These are phyloP conservation scores for Grosmannia clavigera DNA, from an alignment of 2,329 filamentous ascomycete species.

Conservation along the genomic window DNA sequence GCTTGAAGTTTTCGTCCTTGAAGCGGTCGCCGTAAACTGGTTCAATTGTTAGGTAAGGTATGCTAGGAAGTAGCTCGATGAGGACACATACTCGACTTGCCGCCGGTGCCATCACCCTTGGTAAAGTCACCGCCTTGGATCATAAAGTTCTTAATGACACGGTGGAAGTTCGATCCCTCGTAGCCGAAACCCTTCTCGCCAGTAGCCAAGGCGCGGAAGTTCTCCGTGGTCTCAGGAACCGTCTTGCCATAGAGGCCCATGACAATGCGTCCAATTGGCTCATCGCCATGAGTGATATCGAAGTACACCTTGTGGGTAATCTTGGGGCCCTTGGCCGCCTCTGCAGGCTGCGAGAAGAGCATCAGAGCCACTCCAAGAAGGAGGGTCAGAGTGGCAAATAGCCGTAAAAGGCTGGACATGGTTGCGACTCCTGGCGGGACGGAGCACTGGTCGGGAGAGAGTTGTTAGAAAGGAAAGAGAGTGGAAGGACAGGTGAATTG, in stretches of 20 bases:
- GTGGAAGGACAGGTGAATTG: neutral
- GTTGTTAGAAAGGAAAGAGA: neutral
- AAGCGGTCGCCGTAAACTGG: conserved; percentile 76
- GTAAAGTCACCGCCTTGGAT: conserved; percentile 88
- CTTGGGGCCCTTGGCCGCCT: conserved; percentile 77
- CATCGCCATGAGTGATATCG: conserved; percentile 66
- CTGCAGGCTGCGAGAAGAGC: conserved; percentile 61
- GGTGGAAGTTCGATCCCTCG: conserved; percentile 72
- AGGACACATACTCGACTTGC: conserved; percentile 62
- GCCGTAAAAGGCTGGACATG: conserved; percentile 65
- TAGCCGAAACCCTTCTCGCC: conserved; percentile 82
- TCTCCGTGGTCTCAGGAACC: conserved; percentile 61
- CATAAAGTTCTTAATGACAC: conserved; percentile 85
- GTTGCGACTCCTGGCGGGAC: neutral
- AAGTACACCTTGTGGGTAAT: conserved; percentile 94
- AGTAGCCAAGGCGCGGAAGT: conserved; percentile 70
- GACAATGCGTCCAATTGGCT: conserved; percentile 61
- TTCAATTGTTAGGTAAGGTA: neutral
- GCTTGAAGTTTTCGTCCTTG: conserved; percentile 87
- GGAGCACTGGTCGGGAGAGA: neutral
- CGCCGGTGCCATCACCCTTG: conserved; percentile 67
- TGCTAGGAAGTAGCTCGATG: neutral
- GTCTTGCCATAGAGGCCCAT: conserved; percentile 82
- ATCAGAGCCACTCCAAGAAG: conserved; percentile 64
- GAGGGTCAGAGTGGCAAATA: conserved; percentile 61